These are phyloP conservation scores for Tolypocladium tropicale DNA, from an alignment of 2,329 filamentous ascomycete genomes.

Conservation along the genomic window DNA sequence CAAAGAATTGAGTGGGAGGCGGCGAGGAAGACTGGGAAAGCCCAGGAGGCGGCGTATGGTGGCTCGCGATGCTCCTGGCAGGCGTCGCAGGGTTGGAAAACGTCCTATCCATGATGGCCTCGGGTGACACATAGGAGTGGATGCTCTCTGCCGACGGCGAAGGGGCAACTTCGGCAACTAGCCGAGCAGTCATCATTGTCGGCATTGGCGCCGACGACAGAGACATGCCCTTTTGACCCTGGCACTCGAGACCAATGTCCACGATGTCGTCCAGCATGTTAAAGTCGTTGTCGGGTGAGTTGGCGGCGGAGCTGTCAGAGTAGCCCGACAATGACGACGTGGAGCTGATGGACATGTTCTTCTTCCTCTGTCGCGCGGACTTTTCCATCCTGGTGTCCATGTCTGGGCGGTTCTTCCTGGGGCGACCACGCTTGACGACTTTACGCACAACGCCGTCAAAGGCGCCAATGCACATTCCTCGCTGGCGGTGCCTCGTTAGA, in stretches of 20 bases:
- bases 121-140: slow-evolving; percentile 37
- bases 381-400: slow-evolving; percentile 47
- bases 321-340: slow-evolving; percentile 44
- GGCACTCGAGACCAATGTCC: slow-evolving; percentile 24
- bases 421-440: slow-evolving; percentile 51
- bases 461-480: slow-evolving; percentile 92
- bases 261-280: slow-evolving; percentile 38
- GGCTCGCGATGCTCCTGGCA: slow-evolving; percentile 38
- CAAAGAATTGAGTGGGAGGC: slow-evolving; percentile 36
- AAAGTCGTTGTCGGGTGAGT: slow-evolving; percentile 41
- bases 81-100: slow-evolving; percentile 33
- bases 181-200: slow-evolving; percentile 17
- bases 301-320: slow-evolving; percentile 44
- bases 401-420: slow-evolving; percentile 50
- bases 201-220: slow-evolving; percentile 38
- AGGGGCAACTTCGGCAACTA: slow-evolving; percentile 19
- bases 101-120: slow-evolving; percentile 28
- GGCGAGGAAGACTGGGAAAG: slow-evolving; percentile 52
- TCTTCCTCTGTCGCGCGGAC: slow-evolving; percentile 45
- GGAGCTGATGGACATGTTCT: slow-evolving; percentile 38
- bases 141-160: slow-evolving; percentile 29
- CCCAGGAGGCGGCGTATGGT: slow-evolving; percentile 48
- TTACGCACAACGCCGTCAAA: slow-evolving; percentile 67
- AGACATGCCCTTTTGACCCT: slow-evolving; percentile 14
- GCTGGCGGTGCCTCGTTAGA: slow-evolving; percentile 83